Evolutionary conservation across 371 early-diverging fungal genomes (phyloP).

Genomic region (Syncephalastrum contaminatum): DNA sequence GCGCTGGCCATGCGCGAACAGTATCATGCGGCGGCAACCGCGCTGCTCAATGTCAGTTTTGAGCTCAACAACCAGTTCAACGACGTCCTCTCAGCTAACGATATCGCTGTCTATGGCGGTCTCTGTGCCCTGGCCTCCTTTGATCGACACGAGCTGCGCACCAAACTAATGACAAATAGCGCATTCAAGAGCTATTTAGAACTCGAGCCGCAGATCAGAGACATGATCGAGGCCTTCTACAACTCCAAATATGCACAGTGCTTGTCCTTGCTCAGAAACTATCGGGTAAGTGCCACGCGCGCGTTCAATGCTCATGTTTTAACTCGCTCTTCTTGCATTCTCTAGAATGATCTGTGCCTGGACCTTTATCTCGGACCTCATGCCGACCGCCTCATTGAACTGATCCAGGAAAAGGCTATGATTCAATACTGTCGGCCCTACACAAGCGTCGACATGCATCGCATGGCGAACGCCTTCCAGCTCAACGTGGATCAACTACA

Average conservation of each 20-base stretch:
- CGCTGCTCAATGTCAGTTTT: slow-evolving; percentile 66
- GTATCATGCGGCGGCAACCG: slow-evolving; percentile 61
- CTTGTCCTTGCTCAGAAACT: slow-evolving; percentile 63
- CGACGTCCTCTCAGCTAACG: slow-evolving; percentile 73
- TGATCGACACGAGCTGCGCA: slow-evolving; percentile 69
- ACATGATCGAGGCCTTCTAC: slow-evolving; percentile 70
- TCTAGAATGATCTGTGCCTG: slow-evolving; percentile 62
- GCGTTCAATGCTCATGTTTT: not conserved
- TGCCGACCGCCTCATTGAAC: slow-evolving; percentile 60
- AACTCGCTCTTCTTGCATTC: not conserved
- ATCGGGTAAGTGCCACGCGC: slow-evolving; percentile 47
- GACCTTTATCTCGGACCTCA: slow-evolving; percentile 76
- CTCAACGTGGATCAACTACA: slow-evolving; percentile 62
- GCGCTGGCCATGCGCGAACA: slow-evolving; percentile 45
- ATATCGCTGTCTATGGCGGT: slow-evolving; percentile 82
- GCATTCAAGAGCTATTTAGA: slow-evolving; percentile 79
- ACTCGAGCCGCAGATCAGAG: slow-evolving; percentile 76
- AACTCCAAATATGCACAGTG: slow-evolving; percentile 72
- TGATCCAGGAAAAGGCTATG: slow-evolving; percentile 76
- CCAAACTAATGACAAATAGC: slow-evolving; percentile 66
- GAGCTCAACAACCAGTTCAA: slow-evolving; percentile 44
- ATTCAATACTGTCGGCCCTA: slow-evolving; percentile 85
- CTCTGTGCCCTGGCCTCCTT: slow-evolving; percentile 81
- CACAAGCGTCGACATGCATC: slow-evolving; percentile 71
- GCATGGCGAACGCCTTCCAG: slow-evolving; percentile 77